These are phyloP conservation scores for Scleromitrula shiraiana DNA, from an alignment of 2,329 filamentous ascomycete species.

Conservation along the genomic window DNA sequence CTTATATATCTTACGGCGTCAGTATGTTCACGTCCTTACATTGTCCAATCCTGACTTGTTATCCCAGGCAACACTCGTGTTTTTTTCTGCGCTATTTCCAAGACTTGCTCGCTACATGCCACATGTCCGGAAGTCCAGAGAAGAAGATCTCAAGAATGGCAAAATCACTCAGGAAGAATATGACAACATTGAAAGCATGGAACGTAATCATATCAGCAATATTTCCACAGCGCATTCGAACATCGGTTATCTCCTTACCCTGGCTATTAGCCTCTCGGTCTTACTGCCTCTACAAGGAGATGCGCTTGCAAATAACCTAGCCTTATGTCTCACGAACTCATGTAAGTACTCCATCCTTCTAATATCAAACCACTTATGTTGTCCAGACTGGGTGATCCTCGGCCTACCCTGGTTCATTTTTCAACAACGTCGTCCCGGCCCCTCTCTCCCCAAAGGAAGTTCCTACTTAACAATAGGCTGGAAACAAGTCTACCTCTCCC, in stretches of 20 bases:
- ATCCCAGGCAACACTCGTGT: slow-evolving; percentile 33
- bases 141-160: slow-evolving; percentile 33
- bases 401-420: slow-evolving; percentile 38
- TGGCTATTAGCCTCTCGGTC: slow-evolving; percentile 34
- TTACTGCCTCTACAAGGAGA: slow-evolving; percentile 32
- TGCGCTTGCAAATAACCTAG: slow-evolving; percentile 33
- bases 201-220: slow-evolving; percentile 36
- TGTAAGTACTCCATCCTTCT: slow-evolving; percentile 25
- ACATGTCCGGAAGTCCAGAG: slow-evolving; percentile 34
- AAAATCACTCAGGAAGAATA: slow-evolving; percentile 33
- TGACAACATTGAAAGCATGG: slow-evolving; percentile 35
- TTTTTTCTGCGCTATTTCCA: slow-evolving; percentile 36
- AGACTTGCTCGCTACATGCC: slow-evolving; percentile 34
- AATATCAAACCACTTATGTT: neutral
- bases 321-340: slow-evolving; percentile 34
- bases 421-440: slow-evolving; percentile 34
- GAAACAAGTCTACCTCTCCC: slow-evolving; percentile 34
- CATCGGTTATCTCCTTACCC: slow-evolving; percentile 34
- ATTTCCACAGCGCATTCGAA: slow-evolving; percentile 37
- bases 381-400: slow-evolving; percentile 34
- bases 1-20: slow-evolving; percentile 32
- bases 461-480: slow-evolving; percentile 34
- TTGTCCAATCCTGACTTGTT: neutral
- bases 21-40: neutral
- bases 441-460: slow-evolving; percentile 33